Base-by-base conservation (phyloP, 345 rosid genomes). In the Murraya koenigii region DNA sequence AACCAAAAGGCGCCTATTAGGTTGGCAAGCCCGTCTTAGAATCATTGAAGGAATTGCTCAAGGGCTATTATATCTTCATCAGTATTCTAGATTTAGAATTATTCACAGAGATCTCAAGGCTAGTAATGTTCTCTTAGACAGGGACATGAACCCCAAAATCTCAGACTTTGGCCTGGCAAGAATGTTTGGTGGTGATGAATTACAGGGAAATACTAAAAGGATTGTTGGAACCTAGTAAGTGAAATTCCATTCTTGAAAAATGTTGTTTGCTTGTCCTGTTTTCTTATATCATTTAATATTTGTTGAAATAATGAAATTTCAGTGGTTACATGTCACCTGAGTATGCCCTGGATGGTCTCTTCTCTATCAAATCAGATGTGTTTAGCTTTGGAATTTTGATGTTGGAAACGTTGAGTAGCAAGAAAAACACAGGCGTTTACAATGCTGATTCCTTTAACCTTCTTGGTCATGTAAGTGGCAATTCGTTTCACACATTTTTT, bases 101-200 rank as follows among this genome's bases (percentile, higher is more conserved):
- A 80, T 84, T 33, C 86, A 80, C 17, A 58, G 81, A 78, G 84
- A 81, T 75, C 71, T 83, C 1, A 85, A 85, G 26, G 56, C 80
- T 47, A 86, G 88, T 70, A 86, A 86, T 62, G 75, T 86, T 72
- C 69, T 90, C 65, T 39, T 88, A 38, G 89, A 86, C 35, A 79
- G 54, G 1, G 71, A 86, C 71, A 85, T 88, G 88, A 86, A 81
- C 28, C 89, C 89, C 0, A 87, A 88, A 78, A 90, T 88, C 52
- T 83, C 89, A 0, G 89, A 90, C 71, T 90, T 87, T 78, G 93
- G 91, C 17, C n/a, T 88, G 84, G 90, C 90, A 22, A 80, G 85
- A 79, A 89, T 89, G 61, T 85, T 89, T 72, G 86, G 83, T 23
- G 89, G 82, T 0, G 74, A 88, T 52, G 84, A 84, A 58, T 83